Evolutionary conservation across 2,329 filamentous ascomycete species (phyloP).

Genomic region (Penicillium sp.): DNA sequence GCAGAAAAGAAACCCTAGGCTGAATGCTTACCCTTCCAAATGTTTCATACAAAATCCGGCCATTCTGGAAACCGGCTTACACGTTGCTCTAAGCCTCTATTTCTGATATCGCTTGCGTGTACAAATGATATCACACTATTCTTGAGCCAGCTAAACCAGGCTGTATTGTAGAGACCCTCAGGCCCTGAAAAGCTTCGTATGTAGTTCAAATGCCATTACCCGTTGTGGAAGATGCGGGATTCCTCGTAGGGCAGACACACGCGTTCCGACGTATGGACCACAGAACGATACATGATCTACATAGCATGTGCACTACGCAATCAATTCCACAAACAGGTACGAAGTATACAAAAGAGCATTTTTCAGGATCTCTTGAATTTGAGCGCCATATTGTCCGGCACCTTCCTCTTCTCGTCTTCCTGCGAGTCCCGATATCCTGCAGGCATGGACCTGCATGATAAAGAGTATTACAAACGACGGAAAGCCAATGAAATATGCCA

Average conservation of each 20-base stretch:
- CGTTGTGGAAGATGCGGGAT: conserved; percentile 1
- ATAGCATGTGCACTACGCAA: conserved; percentile 8
- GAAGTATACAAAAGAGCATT: background rate
- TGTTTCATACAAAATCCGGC: background rate
- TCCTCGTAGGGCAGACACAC: conserved; percentile 6
- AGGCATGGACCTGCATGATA: conserved; percentile 9
- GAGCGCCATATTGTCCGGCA: background rate
- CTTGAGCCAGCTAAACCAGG: background rate
- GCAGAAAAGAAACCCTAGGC: conserved; percentile 3
- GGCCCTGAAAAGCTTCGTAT: conserved; percentile 2
- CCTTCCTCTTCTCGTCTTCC: background rate
- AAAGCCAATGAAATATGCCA: conserved; percentile 4
- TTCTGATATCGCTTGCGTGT: background rate
- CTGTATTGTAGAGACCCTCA: background rate
- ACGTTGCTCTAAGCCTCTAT: conserved; percentile 1
- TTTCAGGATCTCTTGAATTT: background rate
- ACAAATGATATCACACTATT: background rate
- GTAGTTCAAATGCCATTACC: conserved; percentile 10
- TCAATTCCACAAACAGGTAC: conserved; percentile 1
- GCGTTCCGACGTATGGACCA: conserved; percentile 11
- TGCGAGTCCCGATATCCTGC: conserved; percentile 4
- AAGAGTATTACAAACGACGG: conserved; percentile 1
- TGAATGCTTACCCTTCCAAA: background rate
- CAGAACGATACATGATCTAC: conserved; percentile 20
- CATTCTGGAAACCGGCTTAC: background rate